phyloP scores from a whole-genome alignment of 2,329 filamentous ascomycete species.

The Penicillium sp. region DNA sequence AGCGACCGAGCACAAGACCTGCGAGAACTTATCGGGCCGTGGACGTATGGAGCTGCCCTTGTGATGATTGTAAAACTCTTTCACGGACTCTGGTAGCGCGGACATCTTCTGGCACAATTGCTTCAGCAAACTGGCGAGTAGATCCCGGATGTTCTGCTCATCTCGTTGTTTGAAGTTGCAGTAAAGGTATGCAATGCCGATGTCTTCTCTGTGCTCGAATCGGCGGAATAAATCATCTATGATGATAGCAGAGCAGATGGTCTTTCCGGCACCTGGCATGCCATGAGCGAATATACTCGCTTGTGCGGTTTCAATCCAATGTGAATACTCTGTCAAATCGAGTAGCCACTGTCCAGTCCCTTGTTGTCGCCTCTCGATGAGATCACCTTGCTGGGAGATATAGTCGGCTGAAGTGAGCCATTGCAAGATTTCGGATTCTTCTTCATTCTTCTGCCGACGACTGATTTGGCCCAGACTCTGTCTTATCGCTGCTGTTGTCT shows the following conservation, averaged over 20 bases:
- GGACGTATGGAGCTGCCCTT: conserved; percentile 20
- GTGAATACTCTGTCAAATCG: conserved; percentile 13
- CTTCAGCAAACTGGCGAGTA: conserved; percentile 41
- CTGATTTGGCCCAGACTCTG: neutral
- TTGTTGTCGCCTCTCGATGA: conserved; percentile 4
- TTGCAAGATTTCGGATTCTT: conserved; percentile 5
- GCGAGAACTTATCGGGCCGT: conserved; percentile 23
- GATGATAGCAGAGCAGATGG: conserved; percentile 30
- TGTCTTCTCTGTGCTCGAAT: conserved; percentile 17
- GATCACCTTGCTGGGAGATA: conserved; percentile 16
- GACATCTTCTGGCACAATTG: conserved; percentile 35
- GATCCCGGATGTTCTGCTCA: conserved; percentile 37
- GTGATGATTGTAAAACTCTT: conserved; percentile 27
- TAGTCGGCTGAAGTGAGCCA: conserved; percentile 1
- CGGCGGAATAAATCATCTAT: conserved; percentile 41
- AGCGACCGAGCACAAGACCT: conserved; percentile 17
- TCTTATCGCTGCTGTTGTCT: neutral
- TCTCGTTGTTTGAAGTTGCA: conserved; percentile 45
- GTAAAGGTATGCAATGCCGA: conserved; percentile 51
- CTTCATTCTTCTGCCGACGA: neutral
- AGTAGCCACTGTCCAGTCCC: conserved; percentile 27
- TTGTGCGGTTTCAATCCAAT: conserved; percentile 10
- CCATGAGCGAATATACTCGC: conserved; percentile 19
- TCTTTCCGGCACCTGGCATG: conserved; percentile 24
- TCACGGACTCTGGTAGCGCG: conserved; percentile 29